phyloP scores from a whole-genome alignment of 768 basidiomycete genomes.

The Boletus huronensis region DNA sequence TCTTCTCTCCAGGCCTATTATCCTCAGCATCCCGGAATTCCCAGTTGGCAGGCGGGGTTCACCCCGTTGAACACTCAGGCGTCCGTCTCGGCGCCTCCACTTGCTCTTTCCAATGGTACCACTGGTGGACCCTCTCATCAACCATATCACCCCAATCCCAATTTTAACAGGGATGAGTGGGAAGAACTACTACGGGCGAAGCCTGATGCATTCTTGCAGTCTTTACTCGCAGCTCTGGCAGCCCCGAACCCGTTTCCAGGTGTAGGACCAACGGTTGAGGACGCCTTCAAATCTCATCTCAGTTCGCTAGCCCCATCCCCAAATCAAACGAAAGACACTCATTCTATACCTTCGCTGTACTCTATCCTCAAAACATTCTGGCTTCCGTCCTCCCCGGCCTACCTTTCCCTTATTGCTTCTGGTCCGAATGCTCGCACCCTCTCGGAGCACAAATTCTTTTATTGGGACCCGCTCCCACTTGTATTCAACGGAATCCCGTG shows the following conservation, averaged over 20 bases:
- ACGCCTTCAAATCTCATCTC: slow-evolving; percentile 77
- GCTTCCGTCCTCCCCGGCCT: slow-evolving; percentile 75
- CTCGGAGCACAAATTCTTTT: slow-evolving; percentile 76
- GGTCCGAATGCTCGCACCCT: slow-evolving; percentile 63
- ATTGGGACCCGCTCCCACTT: slow-evolving; percentile 82
- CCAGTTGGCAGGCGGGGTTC: slow-evolving; percentile 30
- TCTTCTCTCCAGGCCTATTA: slow-evolving; percentile 27
- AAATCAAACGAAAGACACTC: slow-evolving; percentile 39
- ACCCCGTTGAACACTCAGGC: slow-evolving; percentile 24
- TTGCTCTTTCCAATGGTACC: slow-evolving; percentile 32
- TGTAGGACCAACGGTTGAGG: slow-evolving; percentile 63
- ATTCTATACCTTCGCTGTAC: slow-evolving; percentile 66
- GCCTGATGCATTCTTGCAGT: slow-evolving; percentile 53
- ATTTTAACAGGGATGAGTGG: slow-evolving; percentile 61
- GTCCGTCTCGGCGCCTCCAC: slow-evolving; percentile 30
- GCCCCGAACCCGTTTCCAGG: slow-evolving; percentile 61
- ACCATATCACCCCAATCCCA: slow-evolving; percentile 45
- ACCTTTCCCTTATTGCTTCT: slow-evolving; percentile 73
- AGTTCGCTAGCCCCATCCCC: slow-evolving; percentile 54
- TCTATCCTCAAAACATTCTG: slow-evolving; percentile 80
- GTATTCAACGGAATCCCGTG: slow-evolving; percentile 81
- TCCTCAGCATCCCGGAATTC: slow-evolving; percentile 31
- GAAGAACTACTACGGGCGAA: slow-evolving; percentile 52
- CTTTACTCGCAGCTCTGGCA: slow-evolving; percentile 54
- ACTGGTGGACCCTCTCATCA: slow-evolving; percentile 21